Evolutionary conservation across 2,329 filamentous ascomycete genomes (phyloP).

Genomic region (Fusarium annulatum): DNA sequence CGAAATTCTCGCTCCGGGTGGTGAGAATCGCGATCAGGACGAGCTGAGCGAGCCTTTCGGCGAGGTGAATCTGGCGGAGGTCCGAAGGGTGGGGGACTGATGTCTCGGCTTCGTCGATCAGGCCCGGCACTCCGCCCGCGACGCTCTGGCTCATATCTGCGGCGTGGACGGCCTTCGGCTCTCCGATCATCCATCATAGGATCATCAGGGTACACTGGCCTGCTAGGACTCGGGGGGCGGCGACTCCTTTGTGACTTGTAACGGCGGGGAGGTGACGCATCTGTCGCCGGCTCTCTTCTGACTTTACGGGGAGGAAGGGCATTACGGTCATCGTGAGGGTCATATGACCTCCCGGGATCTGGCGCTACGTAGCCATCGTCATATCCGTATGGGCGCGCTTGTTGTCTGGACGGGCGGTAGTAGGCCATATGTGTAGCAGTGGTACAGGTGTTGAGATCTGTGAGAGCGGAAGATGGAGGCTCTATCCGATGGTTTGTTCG

Average conservation of each 20-base stretch:
- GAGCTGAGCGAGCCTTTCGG: constrained; percentile 31
- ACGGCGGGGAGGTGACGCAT: constrained; percentile 35
- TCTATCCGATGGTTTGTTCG: neutral
- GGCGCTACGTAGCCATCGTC: constrained; percentile 42
- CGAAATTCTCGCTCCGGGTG: constrained; percentile 15
- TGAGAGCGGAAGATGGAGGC: neutral
- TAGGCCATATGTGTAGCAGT: constrained; percentile 40
- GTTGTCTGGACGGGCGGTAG: constrained; percentile 39
- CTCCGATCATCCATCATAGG: constrained; percentile 12
- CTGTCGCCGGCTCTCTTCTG: constrained; percentile 15
- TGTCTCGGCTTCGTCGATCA: constrained; percentile 21
- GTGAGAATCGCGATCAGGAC: constrained; percentile 21
- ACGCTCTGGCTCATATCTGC: constrained; percentile 29
- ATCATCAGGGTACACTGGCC: constrained; percentile 31
- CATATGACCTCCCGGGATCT: constrained; percentile 37
- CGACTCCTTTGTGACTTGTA: constrained; percentile 40
- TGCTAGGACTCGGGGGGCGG: constrained; percentile 34
- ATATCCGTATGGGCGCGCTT: constrained; percentile 37
- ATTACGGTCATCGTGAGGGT: constrained; percentile 32
- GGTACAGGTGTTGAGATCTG: neutral
- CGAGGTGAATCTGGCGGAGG: constrained; percentile 35
- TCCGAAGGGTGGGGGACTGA: constrained; percentile 31
- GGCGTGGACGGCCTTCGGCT: constrained; percentile 10
- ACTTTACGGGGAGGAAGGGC: constrained; percentile 17
- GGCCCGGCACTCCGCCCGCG: constrained; percentile 41